Evolutionary conservation across 1,284 basidiomycete genomes (phyloP).

Genomic region (Neolentinus lepideus): DNA sequence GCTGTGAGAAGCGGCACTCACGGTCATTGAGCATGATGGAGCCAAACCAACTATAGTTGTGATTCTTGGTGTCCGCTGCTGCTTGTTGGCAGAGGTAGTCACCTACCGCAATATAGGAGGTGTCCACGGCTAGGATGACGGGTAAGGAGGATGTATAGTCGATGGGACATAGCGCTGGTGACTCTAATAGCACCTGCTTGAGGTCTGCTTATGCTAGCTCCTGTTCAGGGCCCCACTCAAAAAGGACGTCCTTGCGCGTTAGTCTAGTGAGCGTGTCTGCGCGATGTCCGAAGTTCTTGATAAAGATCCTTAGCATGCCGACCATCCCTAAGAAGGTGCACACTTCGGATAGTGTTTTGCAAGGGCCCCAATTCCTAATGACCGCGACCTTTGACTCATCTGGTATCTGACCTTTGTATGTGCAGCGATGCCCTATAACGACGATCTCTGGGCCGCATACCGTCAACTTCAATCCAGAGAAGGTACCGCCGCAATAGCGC

Average conservation of each 20-base stretch:
- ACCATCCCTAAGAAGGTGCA: slow-evolving; percentile 14
- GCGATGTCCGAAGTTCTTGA: not conserved
- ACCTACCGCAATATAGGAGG: slow-evolving; percentile 26
- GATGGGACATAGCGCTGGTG: slow-evolving; percentile 20
- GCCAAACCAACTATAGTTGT: slow-evolving; percentile 12
- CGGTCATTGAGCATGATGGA: slow-evolving; percentile 29
- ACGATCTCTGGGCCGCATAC: slow-evolving; percentile 13
- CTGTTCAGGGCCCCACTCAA: slow-evolving; percentile 17
- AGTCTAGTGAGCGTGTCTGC: slow-evolving; percentile 11
- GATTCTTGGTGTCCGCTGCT: slow-evolving; percentile 5
- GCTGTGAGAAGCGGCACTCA: slow-evolving; percentile 30
- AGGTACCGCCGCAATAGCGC: slow-evolving; percentile 17
- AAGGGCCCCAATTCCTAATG: slow-evolving; percentile 1
- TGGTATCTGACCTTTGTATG: slow-evolving; percentile 14
- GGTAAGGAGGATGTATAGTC: slow-evolving; percentile 18
- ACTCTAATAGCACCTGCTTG: slow-evolving; percentile 15
- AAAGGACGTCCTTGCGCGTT: slow-evolving; percentile 13
- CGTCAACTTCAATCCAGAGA: slow-evolving; percentile 15
- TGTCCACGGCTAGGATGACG: slow-evolving; percentile 28
- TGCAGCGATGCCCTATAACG: slow-evolving; percentile 21
- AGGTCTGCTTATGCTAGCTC: slow-evolving; percentile 14
- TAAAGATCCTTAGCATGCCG: not conserved
- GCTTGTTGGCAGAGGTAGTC: slow-evolving; percentile 24
- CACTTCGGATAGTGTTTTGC: slow-evolving; percentile 13
- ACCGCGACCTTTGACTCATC: slow-evolving; percentile 5